phyloP scores from a whole-genome alignment of 129 eudicot genomes.

The Flaveria brownii region DNA sequence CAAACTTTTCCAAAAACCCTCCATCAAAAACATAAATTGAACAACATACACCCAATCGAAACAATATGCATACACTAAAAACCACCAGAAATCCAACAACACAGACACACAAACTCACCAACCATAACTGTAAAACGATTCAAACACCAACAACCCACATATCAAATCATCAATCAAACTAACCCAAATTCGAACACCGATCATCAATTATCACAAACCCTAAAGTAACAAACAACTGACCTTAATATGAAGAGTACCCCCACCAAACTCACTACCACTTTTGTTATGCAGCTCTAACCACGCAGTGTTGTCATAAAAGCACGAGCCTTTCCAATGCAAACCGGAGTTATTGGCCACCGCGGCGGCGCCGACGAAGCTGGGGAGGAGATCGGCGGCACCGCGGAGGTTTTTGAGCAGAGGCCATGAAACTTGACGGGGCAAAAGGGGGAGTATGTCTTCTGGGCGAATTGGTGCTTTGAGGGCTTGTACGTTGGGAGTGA shows the following conservation, averaged over 20 bases:
- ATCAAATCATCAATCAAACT: neutral
- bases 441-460: slow-evolving; percentile 68
- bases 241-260: slow-evolving; percentile 94
- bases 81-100: no score
- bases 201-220: neutral
- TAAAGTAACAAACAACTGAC: slow-evolving; percentile 22
- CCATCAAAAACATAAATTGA: no score
- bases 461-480: slow-evolving; percentile 62
- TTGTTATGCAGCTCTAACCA: slow-evolving; percentile 91
- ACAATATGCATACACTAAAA: no score
- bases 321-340: slow-evolving; percentile 81
- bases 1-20: neutral
- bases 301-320: slow-evolving; percentile 82
- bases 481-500: slow-evolving; percentile 28
- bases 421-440: slow-evolving; percentile 84
- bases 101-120: no score
- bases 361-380: slow-evolving; percentile 88
- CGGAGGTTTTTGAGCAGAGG: slow-evolving; percentile 65
- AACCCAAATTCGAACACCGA: neutral
- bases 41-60: no score
- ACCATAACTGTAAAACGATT: no score
- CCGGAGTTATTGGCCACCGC: slow-evolving; percentile 36
- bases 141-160: no score
- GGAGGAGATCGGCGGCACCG: slow-evolving; percentile 77
- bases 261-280: slow-evolving; percentile 74